These are phyloP conservation scores for Rhazya stricta DNA, from an alignment of 257 asterid species.

Conservation along the genomic window DNA sequence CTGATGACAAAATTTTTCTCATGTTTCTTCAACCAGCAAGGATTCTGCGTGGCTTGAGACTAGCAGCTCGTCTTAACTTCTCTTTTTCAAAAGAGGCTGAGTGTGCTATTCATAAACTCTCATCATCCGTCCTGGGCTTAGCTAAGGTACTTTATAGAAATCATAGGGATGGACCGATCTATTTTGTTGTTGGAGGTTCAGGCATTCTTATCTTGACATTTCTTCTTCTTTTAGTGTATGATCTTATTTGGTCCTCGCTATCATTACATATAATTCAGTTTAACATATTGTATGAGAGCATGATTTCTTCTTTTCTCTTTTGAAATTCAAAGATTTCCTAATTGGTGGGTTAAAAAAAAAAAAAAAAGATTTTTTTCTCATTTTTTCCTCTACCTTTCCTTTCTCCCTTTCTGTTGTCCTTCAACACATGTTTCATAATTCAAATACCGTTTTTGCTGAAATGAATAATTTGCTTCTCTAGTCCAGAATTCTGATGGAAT, in stretches of 20 bases:
- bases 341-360: background rate
- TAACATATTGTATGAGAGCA: background rate
- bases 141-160: conserved; percentile 37
- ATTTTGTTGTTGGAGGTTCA: background rate
- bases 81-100: conserved; percentile 70
- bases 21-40: conserved; percentile 51
- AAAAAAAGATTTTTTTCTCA: no score
- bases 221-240: background rate
- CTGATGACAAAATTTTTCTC: background rate
- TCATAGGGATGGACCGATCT: background rate
- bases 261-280: background rate
- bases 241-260: background rate
- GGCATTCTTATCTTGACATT: background rate
- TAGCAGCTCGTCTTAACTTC: conserved; percentile 87
- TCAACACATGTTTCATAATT: background rate
- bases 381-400: background rate
- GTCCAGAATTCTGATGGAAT: conserved; percentile 72
- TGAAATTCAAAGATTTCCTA: background rate
- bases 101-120: conserved; percentile 55
- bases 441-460: background rate
- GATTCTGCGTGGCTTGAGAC: conserved; percentile 89
- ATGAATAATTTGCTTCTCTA: conserved; percentile 24
- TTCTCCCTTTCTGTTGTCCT: background rate
- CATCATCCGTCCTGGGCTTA: conserved; percentile 47
- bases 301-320: background rate